Conservation (phyloP, 2,329 filamentous ascomycete genomes). For the Colletotrichum ledebouriae region DNA sequence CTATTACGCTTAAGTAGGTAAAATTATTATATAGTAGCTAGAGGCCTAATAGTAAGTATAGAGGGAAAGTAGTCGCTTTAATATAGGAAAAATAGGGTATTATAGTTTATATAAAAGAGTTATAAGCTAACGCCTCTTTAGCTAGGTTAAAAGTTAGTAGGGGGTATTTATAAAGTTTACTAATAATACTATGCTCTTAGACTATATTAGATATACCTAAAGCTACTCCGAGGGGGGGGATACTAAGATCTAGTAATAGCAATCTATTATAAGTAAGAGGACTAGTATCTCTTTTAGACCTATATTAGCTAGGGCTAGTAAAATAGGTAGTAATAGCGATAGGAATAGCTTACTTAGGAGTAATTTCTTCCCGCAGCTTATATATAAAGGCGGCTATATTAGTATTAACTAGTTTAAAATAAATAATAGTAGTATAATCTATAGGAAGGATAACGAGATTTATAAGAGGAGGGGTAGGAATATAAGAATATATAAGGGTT, state of each 20-base stretch:
- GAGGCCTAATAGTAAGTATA: no score
- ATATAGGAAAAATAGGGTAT: no score
- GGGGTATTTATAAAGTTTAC: neutral
- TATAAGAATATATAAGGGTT: neutral
- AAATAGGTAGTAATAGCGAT: neutral
- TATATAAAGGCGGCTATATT: neutral
- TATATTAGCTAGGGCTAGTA: neutral
- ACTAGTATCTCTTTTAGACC: no score
- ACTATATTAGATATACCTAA: neutral
- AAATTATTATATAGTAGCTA: no score
- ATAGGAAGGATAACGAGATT: neutral
- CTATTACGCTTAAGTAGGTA: no score
- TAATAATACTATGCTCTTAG: neutral
- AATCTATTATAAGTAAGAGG: no score
- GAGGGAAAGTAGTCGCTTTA: no score
- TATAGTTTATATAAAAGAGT: no score
- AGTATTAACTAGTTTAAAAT: neutral
- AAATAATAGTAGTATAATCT: no score
- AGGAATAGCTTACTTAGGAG: neutral
- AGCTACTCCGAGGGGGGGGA: neutral
- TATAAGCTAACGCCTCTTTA: neutral
- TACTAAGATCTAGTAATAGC: neutral
- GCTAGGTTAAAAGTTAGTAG: neutral
- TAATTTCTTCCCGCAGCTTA: neutral
- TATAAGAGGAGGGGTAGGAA: neutral